Evolutionary conservation across 305 asterid genomes (phyloP).

Genomic region (Solanum hybrid): DNA sequence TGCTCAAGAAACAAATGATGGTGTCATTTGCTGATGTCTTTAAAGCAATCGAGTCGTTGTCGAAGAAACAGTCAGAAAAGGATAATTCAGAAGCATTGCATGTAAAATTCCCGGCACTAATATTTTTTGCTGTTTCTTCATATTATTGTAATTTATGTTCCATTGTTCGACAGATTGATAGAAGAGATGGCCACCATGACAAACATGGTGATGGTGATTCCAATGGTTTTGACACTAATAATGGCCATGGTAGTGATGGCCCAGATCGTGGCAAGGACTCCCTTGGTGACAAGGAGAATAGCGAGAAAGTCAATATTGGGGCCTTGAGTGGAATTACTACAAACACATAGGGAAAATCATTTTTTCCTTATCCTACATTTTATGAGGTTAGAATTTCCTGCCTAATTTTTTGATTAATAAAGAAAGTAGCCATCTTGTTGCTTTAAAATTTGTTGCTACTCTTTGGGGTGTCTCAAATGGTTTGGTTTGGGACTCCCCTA

Average conservation of each 20-base stretch:
- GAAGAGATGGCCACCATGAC: background rate
- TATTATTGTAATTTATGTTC: background rate
- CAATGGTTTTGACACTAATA: background rate
- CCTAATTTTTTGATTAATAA: background rate
- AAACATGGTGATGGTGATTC: background rate
- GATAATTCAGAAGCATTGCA: background rate
- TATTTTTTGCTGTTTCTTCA: background rate
- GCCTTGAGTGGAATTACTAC: background rate
- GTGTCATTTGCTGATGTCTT: slow-evolving; percentile 3
- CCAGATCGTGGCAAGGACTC: background rate
- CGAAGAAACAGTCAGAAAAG: background rate
- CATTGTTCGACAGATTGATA: background rate
- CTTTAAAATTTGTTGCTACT: background rate
- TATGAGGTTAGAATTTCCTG: background rate
- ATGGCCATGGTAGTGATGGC: background rate
- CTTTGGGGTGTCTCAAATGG: background rate
- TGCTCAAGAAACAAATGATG: slow-evolving; percentile 1
- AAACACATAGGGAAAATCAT: background rate
- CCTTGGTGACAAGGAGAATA: background rate
- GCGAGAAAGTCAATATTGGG: background rate
- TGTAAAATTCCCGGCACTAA: background rate
- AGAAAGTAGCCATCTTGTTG: background rate
- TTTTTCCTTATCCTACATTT: background rate
- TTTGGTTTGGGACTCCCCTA: background rate
- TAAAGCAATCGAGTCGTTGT: background rate